phyloP scores from a whole-genome alignment of 2,329 filamentous ascomycete genomes.

The Fusarium marasasianum region DNA sequence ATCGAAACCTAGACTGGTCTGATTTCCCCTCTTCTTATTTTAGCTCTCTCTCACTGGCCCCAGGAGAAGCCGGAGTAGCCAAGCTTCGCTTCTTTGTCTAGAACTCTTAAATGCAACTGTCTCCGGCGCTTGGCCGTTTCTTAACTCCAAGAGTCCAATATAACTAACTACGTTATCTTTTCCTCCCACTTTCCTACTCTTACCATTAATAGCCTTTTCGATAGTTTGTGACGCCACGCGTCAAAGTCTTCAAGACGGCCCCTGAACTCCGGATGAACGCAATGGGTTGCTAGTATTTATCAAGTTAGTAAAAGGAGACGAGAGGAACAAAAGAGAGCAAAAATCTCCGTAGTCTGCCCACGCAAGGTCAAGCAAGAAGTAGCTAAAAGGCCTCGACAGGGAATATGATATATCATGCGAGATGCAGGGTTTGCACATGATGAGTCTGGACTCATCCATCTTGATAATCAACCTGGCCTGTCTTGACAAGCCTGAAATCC shows the following conservation, averaged over 20 bases:
- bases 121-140: background rate
- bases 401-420: background rate
- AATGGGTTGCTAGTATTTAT: slow-evolving; percentile 2
- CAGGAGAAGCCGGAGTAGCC: background rate
- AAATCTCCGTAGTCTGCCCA: slow-evolving; percentile 8
- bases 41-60: background rate
- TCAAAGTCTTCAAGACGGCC: background rate
- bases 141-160: background rate
- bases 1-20: slow-evolving; percentile 15
- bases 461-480: background rate
- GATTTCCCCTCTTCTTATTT: slow-evolving; percentile 15
- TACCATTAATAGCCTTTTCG: slow-evolving; percentile 1
- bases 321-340: background rate
- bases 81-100: background rate
- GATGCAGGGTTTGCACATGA: background rate
- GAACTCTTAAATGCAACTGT: background rate
- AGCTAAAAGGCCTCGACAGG: background rate
- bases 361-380: background rate
- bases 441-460: slow-evolving; percentile 5
- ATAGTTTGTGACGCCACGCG: slow-evolving; percentile 25
- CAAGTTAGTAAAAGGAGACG: slow-evolving; percentile 6
- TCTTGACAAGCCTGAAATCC: background rate
- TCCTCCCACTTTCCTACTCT: background rate
- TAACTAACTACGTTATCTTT: background rate
- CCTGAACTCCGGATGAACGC: background rate